Percentiles rank a stretch among this genome's conserved stretches.
phyloP scores from a whole-genome alignment of 495 filamentous ascomycete species.

The Delitschia confertaspora region DNA sequence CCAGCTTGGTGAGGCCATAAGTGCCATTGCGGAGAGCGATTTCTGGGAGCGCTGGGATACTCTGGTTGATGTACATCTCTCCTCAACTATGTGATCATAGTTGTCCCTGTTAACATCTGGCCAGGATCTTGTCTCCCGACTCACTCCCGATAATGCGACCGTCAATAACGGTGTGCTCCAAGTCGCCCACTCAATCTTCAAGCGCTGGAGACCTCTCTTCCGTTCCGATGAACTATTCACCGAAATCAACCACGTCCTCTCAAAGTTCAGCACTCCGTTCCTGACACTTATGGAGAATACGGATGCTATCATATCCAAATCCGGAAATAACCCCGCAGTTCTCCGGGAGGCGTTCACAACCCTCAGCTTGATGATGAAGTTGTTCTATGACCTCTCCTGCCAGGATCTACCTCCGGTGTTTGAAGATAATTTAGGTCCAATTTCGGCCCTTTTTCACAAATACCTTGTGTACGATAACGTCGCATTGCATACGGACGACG shows the following conservation, averaged over 20 bases:
- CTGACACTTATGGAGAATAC: conserved; percentile 70
- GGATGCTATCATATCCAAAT: conserved; percentile 66
- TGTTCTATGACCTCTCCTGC: conserved; percentile 91
- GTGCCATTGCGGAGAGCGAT: conserved; percentile 93
- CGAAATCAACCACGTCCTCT: conserved; percentile 90
- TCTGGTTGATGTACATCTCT: conserved; percentile 60
- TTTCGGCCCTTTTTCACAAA: conserved; percentile 76
- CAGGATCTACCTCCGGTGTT: conserved; percentile 94
- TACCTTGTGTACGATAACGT: conserved; percentile 86
- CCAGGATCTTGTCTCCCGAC: conserved; percentile 78
- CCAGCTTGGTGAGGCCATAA: conserved; percentile 92
- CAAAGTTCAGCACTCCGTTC: conserved; percentile 72
- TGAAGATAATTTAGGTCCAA: conserved; percentile 67
- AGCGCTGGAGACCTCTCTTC: conserved; percentile 88
- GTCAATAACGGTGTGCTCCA: conserved; percentile 89
- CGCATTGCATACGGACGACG: conserved; percentile 70
- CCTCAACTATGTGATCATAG: not conserved
- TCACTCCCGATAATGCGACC: conserved; percentile 64
- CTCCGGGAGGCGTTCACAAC: conserved; percentile 70
- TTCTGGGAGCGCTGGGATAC: conserved; percentile 96
- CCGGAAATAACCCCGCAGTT: conserved; percentile 60
- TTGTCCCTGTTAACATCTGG: not conserved
- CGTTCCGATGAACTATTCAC: conserved; percentile 80
- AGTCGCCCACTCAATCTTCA: conserved; percentile 97
- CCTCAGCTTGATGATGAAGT: conserved; percentile 75